Base-by-base conservation (phyloP, 2,329 filamentous ascomycete species). In the Colletotrichum tofieldiae region DNA sequence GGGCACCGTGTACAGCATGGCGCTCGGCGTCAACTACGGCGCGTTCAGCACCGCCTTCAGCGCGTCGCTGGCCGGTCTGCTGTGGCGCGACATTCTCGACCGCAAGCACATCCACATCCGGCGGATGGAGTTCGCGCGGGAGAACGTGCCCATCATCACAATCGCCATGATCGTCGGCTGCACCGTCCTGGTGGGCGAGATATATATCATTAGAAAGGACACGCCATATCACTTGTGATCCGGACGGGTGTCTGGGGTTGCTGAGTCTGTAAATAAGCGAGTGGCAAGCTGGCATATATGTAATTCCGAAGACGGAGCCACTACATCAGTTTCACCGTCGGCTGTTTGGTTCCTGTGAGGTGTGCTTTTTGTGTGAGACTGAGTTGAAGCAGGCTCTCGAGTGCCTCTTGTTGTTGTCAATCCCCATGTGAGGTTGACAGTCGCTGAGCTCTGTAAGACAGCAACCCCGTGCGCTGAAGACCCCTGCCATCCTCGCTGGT, bases 1-100 rank as follows among this genome's bases (percentile, higher is more conserved):
- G 92, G 92, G 88, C 0, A 93, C 92, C 0, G 89, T 94, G 0
- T 94, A 94, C 79, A 89, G 88, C 79, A 93, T 94, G 91, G 92
- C 92, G 0, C 82, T 94, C 0, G 92, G 92, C 2, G 91, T 94
- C 72, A 94, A 94, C 79, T 94, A 91, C 70, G 92, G 92, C 5
- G 93, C 92, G 0, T 94, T 94, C 77, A 93, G 91, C 77, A 89
- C 90, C 0, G 91, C 91, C 0, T 93, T 94, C 75, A 93, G 91
- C 74, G 92, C 92, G 0, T 93, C 92, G 0, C 81, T 94, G 1
- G 93, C 93, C 1, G 93, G 92, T 1, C 84, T 94, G 11, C 82
- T 94, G 0, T 94, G 93, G 93, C 86, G 91, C 2, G 91, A 94
- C 73, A 94, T 94, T 23, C 84, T 94, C 1, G 81, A 79, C 0